Percentiles rank a stretch among this genome's conserved stretches.
Conservation (phyloP, 371 early-diverging fungal species). For the Saksenaea oblongispora region DNA sequence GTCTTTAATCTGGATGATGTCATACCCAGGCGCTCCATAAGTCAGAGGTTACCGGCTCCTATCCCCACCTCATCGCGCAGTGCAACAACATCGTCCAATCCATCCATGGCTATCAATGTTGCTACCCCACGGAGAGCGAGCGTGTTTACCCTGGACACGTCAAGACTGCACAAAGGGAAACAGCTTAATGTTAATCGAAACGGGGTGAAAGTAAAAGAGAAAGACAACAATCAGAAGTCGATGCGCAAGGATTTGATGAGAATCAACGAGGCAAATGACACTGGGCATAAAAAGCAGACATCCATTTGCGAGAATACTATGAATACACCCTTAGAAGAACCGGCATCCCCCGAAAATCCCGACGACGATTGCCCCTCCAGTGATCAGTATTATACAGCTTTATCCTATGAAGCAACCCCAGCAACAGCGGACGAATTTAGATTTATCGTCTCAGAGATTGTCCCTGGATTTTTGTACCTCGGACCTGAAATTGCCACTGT, state of each 20-base stretch:
- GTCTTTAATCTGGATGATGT: not conserved
- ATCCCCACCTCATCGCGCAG: conserved; percentile 35
- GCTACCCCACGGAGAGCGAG: conserved; percentile 38
- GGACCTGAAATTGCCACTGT: conserved; percentile 59
- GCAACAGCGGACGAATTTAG: conserved; percentile 29
- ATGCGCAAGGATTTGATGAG: not conserved
- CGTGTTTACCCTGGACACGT: conserved; percentile 44
- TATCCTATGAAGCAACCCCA: conserved; percentile 22
- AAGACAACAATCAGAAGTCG: not conserved
- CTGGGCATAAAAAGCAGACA: not conserved
- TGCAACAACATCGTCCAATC: conserved; percentile 26
- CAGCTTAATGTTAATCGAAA: not conserved
- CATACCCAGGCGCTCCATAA: not conserved
- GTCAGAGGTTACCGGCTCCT: conserved; percentile 12
- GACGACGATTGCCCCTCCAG: not conserved
- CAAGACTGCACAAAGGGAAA: not conserved
- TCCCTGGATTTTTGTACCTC: conserved; percentile 57
- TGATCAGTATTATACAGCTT: conserved; percentile 5
- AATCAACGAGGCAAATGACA: not conserved
- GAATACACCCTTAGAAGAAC: not conserved
- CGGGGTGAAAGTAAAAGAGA: not conserved
- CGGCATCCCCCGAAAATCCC: not conserved
- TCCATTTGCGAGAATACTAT: not conserved
- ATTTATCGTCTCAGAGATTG: conserved; percentile 60
- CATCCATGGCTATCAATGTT: conserved; percentile 5